phyloP scores from a whole-genome alignment of 495 filamentous ascomycete species.

The Hyphodiscus hymeniophilus region DNA sequence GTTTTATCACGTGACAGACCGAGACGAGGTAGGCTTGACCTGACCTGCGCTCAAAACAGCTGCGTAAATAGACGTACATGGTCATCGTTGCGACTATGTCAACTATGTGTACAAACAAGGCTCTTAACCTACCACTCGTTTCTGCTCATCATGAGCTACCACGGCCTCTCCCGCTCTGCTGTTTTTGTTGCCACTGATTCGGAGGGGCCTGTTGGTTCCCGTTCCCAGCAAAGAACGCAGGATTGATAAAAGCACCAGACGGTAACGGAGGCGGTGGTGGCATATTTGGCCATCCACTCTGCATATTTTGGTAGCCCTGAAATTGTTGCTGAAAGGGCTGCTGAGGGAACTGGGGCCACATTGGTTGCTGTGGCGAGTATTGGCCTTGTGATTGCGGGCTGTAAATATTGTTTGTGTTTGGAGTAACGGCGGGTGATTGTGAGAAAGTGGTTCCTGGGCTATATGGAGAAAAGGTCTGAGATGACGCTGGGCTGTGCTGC shows the following conservation, averaged over 20 bases:
- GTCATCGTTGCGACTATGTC: neutral
- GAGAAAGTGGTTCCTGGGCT: neutral
- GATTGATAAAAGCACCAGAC: slow-evolving; percentile 55
- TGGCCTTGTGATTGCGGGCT: slow-evolving; percentile 9
- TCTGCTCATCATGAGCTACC: slow-evolving; percentile 4
- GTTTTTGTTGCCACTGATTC: slow-evolving; percentile 37
- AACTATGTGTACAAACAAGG: neutral
- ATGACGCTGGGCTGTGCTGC: too few species aligned
- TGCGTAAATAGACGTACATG: neutral
- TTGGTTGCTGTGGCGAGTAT: slow-evolving; percentile 20
- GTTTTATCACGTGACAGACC: too few species aligned
- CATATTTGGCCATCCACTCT: slow-evolving; percentile 17
- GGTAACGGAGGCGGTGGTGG: slow-evolving; percentile 24
- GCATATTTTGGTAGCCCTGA: slow-evolving; percentile 13
- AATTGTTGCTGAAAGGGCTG: slow-evolving; percentile 20
- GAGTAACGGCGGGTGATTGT: neutral
- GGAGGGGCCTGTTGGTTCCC: slow-evolving; percentile 21
- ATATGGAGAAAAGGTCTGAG: too few species aligned
- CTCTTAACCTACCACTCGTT: slow-evolving; percentile 5
- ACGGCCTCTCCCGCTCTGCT: slow-evolving; percentile 19
- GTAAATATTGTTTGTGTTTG: slow-evolving; percentile 5
- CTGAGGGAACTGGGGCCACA: slow-evolving; percentile 19
- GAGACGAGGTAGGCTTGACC: too few species aligned
- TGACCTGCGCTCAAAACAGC: neutral
- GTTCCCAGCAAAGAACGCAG: slow-evolving; percentile 46